Evolutionary conservation across 75 land plant species (phyloP), one percentile per base, ranked within the genome.

Genomic region (Gnetum montanum): DNA sequence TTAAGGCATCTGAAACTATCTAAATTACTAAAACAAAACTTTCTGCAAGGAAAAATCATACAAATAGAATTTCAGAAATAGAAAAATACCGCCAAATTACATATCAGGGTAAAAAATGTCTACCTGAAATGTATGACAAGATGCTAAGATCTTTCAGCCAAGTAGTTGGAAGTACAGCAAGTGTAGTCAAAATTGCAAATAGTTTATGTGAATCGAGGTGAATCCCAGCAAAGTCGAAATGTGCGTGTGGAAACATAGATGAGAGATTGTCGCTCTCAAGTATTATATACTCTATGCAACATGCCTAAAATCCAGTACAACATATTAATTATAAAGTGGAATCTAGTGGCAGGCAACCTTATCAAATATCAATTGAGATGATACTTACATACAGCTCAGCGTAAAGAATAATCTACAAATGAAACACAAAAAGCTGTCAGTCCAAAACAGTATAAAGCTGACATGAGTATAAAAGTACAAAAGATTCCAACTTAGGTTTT

Each of bases 361-460:
- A 46, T n/a, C 6, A 2, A 24, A n/a, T 2, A 31, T 13, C 11
- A 41, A 28, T 50, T 30, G 5, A 41, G 34, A 58, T 48, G 0
- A n/a, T 63, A 75, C 94, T 88, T 75, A 88, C 94, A 60, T 88
- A 88, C 11, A 88, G 46, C 60, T 88, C 94, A 46, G 60, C 49
- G 63, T 88, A 88, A 7, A 88, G 28, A 50, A 84, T 69, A 57
- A 88, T 81, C 93, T 83, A 84, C 76, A 80, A 7, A 44, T 8
- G 65, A 22, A 63, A 28, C n/a, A 59, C 28, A 7, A 56, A 47
- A 8, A 30, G 29, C 7, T 12, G 34, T 46, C 31, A 47, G 8
- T 59, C 26, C 57, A 15, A 2, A 22, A 22, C 16, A 3, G 6
- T n/a, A n/a, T n/a, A n/a, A n/a, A n/a, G n/a, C n/a, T n/a, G n/a